phyloP scores from a whole-genome alignment of 2,329 filamentous ascomycete species.

The Canariomyces notabilis region DNA sequence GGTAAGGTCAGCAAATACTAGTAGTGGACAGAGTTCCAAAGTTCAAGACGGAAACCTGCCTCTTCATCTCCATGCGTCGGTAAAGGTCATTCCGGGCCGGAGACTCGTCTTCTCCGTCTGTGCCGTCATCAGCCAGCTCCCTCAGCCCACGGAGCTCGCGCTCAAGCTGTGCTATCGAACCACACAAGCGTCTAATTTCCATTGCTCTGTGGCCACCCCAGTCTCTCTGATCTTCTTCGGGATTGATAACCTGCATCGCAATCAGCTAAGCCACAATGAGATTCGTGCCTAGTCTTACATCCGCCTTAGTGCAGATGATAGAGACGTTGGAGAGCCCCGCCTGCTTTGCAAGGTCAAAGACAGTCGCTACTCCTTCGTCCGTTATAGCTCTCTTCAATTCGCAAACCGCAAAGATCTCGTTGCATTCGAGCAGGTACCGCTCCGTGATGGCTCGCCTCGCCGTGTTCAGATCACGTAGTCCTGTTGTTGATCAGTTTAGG shows the following conservation, averaged over 20 bases:
- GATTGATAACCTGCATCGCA: constrained; percentile 28
- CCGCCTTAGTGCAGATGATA: constrained; percentile 41
- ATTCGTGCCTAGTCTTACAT: constrained; percentile 24
- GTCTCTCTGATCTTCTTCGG: constrained; percentile 31
- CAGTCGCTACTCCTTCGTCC: constrained; percentile 36
- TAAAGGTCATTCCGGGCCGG: no score
- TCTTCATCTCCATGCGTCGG: no score
- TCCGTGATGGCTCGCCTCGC: constrained; percentile 41
- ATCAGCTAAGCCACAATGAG: no score
- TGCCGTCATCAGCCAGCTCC: no score
- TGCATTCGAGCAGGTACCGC: constrained; percentile 38
- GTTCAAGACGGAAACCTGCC: no score
- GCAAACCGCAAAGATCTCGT: constrained; percentile 44
- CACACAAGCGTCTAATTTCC: background rate
- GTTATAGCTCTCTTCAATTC: constrained; percentile 38
- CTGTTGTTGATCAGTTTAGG: constrained; percentile 23
- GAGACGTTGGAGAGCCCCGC: constrained; percentile 37
- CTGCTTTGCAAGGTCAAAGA: constrained; percentile 37
- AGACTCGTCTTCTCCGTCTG: no score
- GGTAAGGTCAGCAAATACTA: background rate
- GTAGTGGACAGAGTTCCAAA: no score
- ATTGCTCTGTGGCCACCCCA: constrained; percentile 26
- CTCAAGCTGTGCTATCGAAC: constrained; percentile 3
- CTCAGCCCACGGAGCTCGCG: background rate
- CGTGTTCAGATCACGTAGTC: constrained; percentile 43